These are phyloP conservation scores for Sphagnum magellanicum DNA, from an alignment of 228 moss, liverwort and hornwort genomes.

Conservation along the genomic window DNA sequence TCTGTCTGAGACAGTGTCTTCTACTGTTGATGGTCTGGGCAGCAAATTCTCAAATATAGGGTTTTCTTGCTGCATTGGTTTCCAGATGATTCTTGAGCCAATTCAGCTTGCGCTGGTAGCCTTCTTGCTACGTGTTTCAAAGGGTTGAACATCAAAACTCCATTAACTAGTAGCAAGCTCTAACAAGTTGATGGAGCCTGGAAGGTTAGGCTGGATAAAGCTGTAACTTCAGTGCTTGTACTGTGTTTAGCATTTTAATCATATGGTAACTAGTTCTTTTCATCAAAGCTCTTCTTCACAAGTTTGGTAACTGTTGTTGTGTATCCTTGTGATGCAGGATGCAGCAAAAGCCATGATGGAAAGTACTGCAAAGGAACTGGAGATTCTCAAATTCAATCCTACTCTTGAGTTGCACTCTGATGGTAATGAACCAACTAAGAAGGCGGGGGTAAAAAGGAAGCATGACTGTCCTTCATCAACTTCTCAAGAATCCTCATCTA, in stretches of 20 bases:
- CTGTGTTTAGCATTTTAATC: too few relatives aligned
- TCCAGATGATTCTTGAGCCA: neutral
- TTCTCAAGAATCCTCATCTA: neutral
- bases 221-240: too few relatives aligned
- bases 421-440: conserved; percentile 10
- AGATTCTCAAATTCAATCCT: conserved; percentile 39
- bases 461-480: conserved; percentile 18
- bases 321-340: conserved; percentile 17
- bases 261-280: too few relatives aligned
- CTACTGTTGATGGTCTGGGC: too few relatives aligned
- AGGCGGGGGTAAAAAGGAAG: conserved; percentile 31
- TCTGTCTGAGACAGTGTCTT: neutral
- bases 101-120: neutral
- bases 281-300: neutral
- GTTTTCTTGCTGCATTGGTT: neutral
- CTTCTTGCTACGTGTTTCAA: neutral
- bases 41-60: too few relatives aligned
- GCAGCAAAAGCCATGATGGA: conserved; percentile 30
- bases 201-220: too few relatives aligned
- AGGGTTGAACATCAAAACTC: neutral
- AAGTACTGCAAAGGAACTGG: conserved; percentile 24
- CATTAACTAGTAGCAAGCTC: neutral
- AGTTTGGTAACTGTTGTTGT: neutral
- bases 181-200: neutral
- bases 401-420: conserved; percentile 4